Evolutionary conservation across 768 basidiomycete species (phyloP).

Genomic region (Mycena galericulata): DNA sequence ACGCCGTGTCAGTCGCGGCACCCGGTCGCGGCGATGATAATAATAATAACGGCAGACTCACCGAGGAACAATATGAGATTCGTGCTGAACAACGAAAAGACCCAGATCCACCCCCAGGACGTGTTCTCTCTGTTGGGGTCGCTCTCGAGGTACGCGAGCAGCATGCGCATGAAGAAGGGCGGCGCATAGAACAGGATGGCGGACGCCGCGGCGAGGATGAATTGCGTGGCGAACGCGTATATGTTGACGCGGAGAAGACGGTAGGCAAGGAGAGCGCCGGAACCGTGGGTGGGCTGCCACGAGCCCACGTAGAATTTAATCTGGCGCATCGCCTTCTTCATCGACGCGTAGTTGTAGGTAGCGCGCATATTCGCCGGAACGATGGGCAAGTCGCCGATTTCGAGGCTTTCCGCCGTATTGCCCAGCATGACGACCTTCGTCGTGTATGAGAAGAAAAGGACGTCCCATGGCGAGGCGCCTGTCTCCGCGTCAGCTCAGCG

Average conservation of each 20-base stretch:
- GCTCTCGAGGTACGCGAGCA: slow-evolving; percentile 66
- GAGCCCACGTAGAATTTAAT: slow-evolving; percentile 62
- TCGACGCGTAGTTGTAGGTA: slow-evolving; percentile 66
- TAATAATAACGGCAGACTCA: slow-evolving; percentile 44
- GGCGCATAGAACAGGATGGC: slow-evolving; percentile 75
- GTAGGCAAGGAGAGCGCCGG: slow-evolving; percentile 73
- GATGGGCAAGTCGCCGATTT: slow-evolving; percentile 90
- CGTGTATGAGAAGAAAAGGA: slow-evolving; percentile 84
- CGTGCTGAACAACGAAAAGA: background rate
- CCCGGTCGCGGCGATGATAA: background rate
- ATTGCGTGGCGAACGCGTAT: slow-evolving; percentile 50
- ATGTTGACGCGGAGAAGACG: slow-evolving; percentile 69
- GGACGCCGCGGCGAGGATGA: slow-evolving; percentile 61
- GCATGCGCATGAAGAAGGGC: slow-evolving; percentile 62
- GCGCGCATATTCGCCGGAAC: slow-evolving; percentile 79
- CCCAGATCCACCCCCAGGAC: slow-evolving; percentile 75
- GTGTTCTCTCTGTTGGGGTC: slow-evolving; percentile 64
- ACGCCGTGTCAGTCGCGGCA: background rate
- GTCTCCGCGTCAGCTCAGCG: too few relatives aligned
- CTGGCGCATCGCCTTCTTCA: slow-evolving; percentile 67
- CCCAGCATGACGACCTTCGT: slow-evolving; percentile 90
- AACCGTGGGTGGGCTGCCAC: slow-evolving; percentile 70
- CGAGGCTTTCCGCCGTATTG: slow-evolving; percentile 74
- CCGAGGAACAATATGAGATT: slow-evolving; percentile 45
- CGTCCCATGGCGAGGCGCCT: slow-evolving; percentile 69